Evolutionary conservation across 1,284 basidiomycete species (phyloP).

Genomic region (Leccinum proliferum): DNA sequence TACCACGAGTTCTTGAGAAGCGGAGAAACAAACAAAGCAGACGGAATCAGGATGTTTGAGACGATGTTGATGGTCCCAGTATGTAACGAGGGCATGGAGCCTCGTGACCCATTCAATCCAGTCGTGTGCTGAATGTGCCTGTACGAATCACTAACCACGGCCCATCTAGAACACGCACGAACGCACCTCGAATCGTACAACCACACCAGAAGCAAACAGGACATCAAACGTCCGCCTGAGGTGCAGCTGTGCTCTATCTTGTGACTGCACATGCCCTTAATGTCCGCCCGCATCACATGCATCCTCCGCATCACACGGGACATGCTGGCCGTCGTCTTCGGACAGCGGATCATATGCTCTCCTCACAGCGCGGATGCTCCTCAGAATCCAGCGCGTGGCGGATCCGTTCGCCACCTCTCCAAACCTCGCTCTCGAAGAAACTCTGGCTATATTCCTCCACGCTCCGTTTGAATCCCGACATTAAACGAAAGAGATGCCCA

Average conservation of each 20-base stretch:
- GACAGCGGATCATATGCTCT: conserved; percentile 44
- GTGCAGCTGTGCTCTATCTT: conserved; percentile 45
- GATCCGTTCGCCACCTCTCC: conserved; percentile 64
- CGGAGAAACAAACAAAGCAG: too few relatives aligned
- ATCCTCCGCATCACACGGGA: conserved; percentile 43
- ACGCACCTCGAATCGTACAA: conserved; percentile 70
- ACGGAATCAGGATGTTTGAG: too few relatives aligned
- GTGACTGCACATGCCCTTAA: conserved; percentile 39
- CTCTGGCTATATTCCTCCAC: conserved; percentile 30
- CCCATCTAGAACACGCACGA: conserved; percentile 10
- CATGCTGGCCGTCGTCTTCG: conserved; percentile 17
- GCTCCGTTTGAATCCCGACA: conserved; percentile 17
- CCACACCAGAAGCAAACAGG: conserved; percentile 59
- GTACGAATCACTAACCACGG: conserved; percentile 3
- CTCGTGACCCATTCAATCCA: conserved; percentile 78
- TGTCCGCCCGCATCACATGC: conserved; percentile 66
- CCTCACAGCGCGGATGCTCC: conserved; percentile 58
- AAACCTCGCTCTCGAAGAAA: conserved; percentile 48
- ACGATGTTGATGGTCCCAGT: conserved; percentile 72
- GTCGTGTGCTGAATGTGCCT: conserved; percentile 59
- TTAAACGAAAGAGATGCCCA: conserved; percentile 29
- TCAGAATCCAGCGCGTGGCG: conserved; percentile 63
- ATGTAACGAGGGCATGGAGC: conserved; percentile 60
- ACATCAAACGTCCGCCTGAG: conserved; percentile 76
- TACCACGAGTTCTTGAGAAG: too few relatives aligned